Base-by-base conservation (phyloP, 129 eudicot species). In the Artemisia argyi region DNA sequence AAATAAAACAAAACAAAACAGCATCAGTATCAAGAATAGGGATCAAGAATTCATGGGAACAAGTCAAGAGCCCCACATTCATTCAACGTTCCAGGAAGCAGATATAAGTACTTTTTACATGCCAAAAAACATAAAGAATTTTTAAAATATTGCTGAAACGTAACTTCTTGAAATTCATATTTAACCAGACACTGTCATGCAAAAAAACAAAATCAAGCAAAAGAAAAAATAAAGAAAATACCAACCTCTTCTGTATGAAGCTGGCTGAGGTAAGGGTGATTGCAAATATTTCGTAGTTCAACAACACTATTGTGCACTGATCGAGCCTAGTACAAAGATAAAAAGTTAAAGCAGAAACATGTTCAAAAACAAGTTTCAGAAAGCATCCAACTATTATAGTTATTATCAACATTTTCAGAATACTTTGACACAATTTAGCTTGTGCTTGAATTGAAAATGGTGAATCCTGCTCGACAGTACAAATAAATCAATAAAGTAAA, bases 211-310 rank as follows among this genome's bases (percentile, higher is more conserved):
- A 67, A 61, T 28, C 16, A 6, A 73, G 7, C 30, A 20, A 8
- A 20, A 2, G 51, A 17, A 71, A 22, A 47, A 58, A 44, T 39
- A 70, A 64, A 66, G 53, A 73, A 55, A 73, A 72, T 65, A 79
- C 64, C 79, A 65, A 86, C 98, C 96, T 94, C 93, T 60, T 94
- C 98, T 26, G 82, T 85, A 81, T 94, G 98, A 81, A 94, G 97
- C 71, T 94, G 98, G 83, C 98, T 90, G 74, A 94, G 90, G 83
- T 94, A 94, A 65, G 98, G 98, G 81, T 94, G 98, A 82, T 94
- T 94, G 83, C 98, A 94, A 66, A 94, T 94, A 76, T 94, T 94
- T 50, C 98, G 92, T 35, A 94, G 91, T 79, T 94, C 97, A 92
- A 94, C 92, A 47, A 94, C 98, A 19, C 97, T 82, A 80, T 94